Base-by-base conservation (phyloP, 2,329 filamentous ascomycete genomes). In the Diaporthe amygdali region DNA sequence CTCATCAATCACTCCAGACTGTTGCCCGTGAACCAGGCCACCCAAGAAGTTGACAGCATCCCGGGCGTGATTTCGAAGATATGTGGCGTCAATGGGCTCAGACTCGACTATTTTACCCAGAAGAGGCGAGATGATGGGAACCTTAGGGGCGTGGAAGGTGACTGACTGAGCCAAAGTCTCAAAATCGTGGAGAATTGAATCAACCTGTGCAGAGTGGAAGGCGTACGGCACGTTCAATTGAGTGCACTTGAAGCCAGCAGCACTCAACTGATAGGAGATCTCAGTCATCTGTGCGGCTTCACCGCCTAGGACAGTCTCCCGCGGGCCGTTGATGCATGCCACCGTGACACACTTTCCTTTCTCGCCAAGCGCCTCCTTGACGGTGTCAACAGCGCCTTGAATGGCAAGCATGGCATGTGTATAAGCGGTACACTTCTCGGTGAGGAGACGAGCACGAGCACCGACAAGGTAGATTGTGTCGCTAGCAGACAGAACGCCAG, bases 401-500 rank as follows among this genome's bases (percentile, higher is more conserved):
- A 86, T 81, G 25, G 85, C 84, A 59, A 88, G 77, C 86, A 89
- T 89, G 39, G 86, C 86, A 76, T 95, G 92, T 1, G 89, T 93
- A 71, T 90, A 88, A 15, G 87, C 84, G 22, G 87, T 90, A 82
- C 92, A 95, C 74, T 88, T 87, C 68, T 89, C 83, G 54, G 90
- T 86, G 3, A 95, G 84, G 20, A 94, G 84, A 77, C 88, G 83
- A 20, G 93, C 92, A 74, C 93, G 88, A 67, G 84, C 80, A 47
- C 93, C 93, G 25, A 95, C 92, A 1, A 95, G 85, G 74, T 91
- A 91, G 69, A 96, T 88, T 77, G 92, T 89, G 78, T 94, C 92
- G 75, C 89, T 89, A 25, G 89, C 90, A 22, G 91, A 93, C 37
- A 94, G 83, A 20, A 94, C 91, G 63, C 92, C 92, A 67, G 92